Evolutionary conservation across 2,329 filamentous ascomycete genomes (phyloP), one percentile per base, ranked within the genome.

Genomic region (Mollisiaceae sp.): DNA sequence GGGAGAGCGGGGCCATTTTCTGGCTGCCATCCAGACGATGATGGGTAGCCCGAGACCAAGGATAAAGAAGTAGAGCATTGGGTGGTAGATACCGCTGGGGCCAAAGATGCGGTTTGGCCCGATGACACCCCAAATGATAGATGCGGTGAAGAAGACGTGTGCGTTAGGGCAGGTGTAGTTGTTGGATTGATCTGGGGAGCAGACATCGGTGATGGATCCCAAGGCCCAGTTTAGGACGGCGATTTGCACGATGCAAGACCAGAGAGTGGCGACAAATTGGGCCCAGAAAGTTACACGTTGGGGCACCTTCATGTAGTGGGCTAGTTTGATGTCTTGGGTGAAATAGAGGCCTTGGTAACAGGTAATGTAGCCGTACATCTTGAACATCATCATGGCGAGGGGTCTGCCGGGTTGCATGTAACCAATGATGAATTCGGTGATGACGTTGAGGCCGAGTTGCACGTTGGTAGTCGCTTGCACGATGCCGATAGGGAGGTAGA

Each of bases 341-440:
- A 82, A 84, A 12, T 76, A 77, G n/a, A 83, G 77, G 2, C 79
- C 81, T 68, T 84, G 82, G 64, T 76, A 79, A 59, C 79, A 78
- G 56, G 80, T 77, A 73, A 83, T 82, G 70, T 82, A 82, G 35
- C 77, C 88, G 24, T 89, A 92, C 68, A 88, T 91, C 77, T 92
- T 92, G 80, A 92, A 92, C 80, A 92, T 83, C 89, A 92, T 92
- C 86, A 91, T 90, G 45, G 89, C 89, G 65, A 92, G 81, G 1
- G 90, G 89, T 4, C 83, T 83, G 14, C 90, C 90, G 14, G 73
- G 73, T 73, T 77, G 67, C 78, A 79, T 82, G 71, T 83, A 84
- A 8, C 82, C 82, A 56, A 80, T 77, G 20, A 84, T 78, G 70
- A 83, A 80, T 67, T 83, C 81, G 3, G 81, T 82, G 41, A 84